phyloP scores from a whole-genome alignment of 441 rosid species.

The Adansonia gregorii region DNA sequence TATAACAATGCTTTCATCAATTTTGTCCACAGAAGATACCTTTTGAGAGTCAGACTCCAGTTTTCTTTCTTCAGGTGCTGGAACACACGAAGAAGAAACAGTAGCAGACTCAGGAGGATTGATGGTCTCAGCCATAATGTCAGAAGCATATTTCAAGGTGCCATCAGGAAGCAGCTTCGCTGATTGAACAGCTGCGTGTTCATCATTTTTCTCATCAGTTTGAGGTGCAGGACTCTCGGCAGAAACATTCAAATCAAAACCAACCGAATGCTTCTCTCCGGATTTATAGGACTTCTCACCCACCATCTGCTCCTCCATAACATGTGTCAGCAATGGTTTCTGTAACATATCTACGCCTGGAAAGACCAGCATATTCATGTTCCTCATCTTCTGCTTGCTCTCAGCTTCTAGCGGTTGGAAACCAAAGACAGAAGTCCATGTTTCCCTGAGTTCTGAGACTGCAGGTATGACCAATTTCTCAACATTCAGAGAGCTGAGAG shows the following conservation, averaged over 20 bases:
- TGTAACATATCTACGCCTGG: constrained; percentile 91
- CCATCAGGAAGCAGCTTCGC: constrained; percentile 34
- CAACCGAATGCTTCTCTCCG: constrained; percentile 28
- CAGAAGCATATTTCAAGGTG: constrained; percentile 40
- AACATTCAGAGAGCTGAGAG: constrained; percentile 66
- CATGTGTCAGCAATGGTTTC: constrained; percentile 55
- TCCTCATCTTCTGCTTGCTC: constrained; percentile 53
- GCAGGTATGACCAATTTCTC: constrained; percentile 94
- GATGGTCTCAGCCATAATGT: constrained; percentile 29
- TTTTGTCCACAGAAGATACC: constrained; percentile 27
- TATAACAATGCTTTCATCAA: constrained; percentile 24
- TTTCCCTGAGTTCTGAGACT: constrained; percentile 74
- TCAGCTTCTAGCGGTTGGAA: constrained; percentile 60
- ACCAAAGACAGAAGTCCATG: constrained; percentile 92
- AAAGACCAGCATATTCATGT: constrained; percentile 77
- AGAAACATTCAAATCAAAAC: constrained; percentile 42
- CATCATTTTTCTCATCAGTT: constrained; percentile 29
- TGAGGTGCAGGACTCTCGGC: constrained; percentile 30
- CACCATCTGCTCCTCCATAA: background rate
- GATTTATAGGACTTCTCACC: constrained; percentile 36
- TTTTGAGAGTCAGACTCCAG: constrained; percentile 18
- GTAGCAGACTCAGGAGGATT: constrained; percentile 16
- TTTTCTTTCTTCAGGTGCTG: constrained; percentile 17
- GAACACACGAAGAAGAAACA: background rate
- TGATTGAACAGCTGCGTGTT: constrained; percentile 38